phyloP scores from a whole-genome alignment of 1,284 basidiomycete genomes.

The Naganishia liquefaciens region DNA sequence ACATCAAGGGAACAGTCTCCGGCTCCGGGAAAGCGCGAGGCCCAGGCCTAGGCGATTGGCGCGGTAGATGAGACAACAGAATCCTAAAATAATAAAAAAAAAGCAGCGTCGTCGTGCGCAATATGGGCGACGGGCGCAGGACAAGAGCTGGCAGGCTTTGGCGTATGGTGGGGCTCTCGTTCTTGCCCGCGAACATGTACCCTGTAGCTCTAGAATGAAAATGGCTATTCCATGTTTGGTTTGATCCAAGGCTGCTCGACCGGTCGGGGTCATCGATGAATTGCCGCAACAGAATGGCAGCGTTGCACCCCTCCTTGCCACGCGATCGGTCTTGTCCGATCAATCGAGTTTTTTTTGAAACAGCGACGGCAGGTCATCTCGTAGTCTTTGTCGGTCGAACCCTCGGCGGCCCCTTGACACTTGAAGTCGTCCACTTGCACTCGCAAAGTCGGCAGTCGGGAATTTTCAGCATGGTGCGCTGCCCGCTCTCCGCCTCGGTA shows the following conservation, averaged over 20 bases:
- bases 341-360: constrained; percentile 12
- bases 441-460: too few species aligned
- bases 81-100: neutral
- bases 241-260: too few species aligned
- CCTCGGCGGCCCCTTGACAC: too few species aligned
- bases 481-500: neutral
- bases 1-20: constrained; percentile 23
- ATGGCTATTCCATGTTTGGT: neutral
- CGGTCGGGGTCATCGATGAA: too few species aligned
- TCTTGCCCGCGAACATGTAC: neutral
- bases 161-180: neutral
- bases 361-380: neutral
- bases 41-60: neutral
- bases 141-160: neutral
- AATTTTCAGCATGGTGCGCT: neutral
- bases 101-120: constrained; percentile 5
- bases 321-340: constrained; percentile 14
- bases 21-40: constrained; percentile 11
- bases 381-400: too few species aligned
- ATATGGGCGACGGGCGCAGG: neutral
- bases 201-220: constrained; percentile 13
- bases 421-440: too few species aligned
- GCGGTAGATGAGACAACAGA: too few species aligned
- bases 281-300: too few species aligned
- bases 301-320: neutral